Evolutionary conservation across 352 stramenopile genomes (phyloP), one percentile per base, ranked within the genome.

Genomic region (Phytophthora palmivora): DNA sequence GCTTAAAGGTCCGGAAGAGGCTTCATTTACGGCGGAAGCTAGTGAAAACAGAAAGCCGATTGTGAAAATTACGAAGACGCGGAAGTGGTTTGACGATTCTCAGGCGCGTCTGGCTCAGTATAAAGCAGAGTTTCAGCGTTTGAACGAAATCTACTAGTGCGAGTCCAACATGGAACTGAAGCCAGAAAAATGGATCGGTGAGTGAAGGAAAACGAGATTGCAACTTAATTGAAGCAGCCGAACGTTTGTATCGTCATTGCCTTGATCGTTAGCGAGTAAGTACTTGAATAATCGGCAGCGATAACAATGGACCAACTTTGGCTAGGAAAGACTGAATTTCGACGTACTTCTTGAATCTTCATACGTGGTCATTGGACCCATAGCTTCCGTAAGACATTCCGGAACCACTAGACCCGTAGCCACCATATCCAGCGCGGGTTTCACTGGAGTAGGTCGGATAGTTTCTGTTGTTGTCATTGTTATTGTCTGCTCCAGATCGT

Each of bases 321-420:
- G n/a, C n/a, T 28, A 6, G 24, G 24, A 6, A 6, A 6, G 24
- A 28, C 24, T 28, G 24, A 28, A 6, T 3, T 6, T n/a, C n/a
- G n/a, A n/a, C n/a, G n/a, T n/a, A n/a, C 24, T 43, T 21, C 37
- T 45, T 9, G 19, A 26, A 22, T 0, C 28, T 49, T 52, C 16
- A 51, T 51, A 51, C 44, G 26, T 39, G 26, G 28, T 51, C 44
- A 26, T 39, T 51, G 5, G 43, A 49, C 33, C 12, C 11, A 28
- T 60, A 52, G 16, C 15, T 43, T 39, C 32, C 52, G 52, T 60
- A 60, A 2, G 36, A 24, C 36, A 30, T 57, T 36, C 19, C n/a
- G 6, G 8, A 22, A 12, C 26, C 48, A 41, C 30, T 33, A 26
- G 24, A n/a, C 8, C 24, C 49, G 26, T 58, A 56, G 12, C 11